Conservation (phyloP, 2,329 filamentous ascomycete genomes). For the Grosmannia huntii region DNA sequence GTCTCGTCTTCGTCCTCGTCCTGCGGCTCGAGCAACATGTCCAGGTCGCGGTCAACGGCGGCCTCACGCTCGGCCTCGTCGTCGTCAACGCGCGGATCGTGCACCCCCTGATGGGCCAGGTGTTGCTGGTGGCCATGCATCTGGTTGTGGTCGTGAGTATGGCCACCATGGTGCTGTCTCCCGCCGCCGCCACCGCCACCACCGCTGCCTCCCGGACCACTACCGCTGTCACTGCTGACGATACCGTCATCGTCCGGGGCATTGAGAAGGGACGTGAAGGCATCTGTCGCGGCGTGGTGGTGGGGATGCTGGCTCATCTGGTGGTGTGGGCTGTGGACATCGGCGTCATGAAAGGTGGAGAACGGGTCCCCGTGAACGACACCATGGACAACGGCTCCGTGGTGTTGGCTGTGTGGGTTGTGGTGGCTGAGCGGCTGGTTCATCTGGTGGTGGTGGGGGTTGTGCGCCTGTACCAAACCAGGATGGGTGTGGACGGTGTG, state of each 20-base stretch:
- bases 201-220: background rate
- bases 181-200: background rate
- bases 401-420: conserved; percentile 14
- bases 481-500: background rate
- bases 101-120: conserved; percentile 1
- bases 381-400: conserved; percentile 14
- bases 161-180: background rate
- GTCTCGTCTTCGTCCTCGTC: conserved; percentile 25
- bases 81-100: conserved; percentile 10
- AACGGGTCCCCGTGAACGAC: conserved; percentile 16
- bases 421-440: conserved; percentile 12
- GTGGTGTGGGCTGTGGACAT: conserved; percentile 21
- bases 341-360: conserved; percentile 23
- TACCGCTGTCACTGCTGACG: conserved; percentile 3
- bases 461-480: background rate
- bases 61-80: conserved; percentile 25
- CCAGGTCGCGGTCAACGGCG: conserved; percentile 33
- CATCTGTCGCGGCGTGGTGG: conserved; percentile 28
- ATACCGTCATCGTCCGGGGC: conserved; percentile 25
- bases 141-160: conserved; percentile 5
- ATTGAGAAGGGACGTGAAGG: conserved; percentile 40
- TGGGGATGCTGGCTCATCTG: conserved; percentile 8
- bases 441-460: background rate
- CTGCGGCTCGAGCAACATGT: conserved; percentile 37
- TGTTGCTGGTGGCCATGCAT: conserved; percentile 5